Conservation (phyloP, 2,329 filamentous ascomycete species). For the Pseudogymnoascus sp. region DNA sequence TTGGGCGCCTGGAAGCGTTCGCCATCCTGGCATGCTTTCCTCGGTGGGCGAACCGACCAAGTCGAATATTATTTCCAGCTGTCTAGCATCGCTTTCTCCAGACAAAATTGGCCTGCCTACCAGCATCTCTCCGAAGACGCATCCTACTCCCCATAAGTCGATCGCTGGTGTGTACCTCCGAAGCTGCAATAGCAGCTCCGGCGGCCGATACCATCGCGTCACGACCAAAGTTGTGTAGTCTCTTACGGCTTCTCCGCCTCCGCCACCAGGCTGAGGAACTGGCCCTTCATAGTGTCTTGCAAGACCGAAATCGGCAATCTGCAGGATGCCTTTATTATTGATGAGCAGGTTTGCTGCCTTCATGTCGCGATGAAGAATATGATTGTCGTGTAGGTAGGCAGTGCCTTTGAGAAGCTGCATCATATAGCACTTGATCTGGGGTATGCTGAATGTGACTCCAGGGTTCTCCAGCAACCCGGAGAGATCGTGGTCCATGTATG, state of each 20-base stretch:
- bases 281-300: slow-evolving; percentile 87
- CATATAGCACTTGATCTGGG: slow-evolving; percentile 98
- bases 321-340: slow-evolving; percentile 84
- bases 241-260: slow-evolving; percentile 74
- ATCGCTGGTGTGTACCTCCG: slow-evolving; percentile 94
- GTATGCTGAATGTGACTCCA: slow-evolving; percentile 73
- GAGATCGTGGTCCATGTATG: slow-evolving; percentile 99
- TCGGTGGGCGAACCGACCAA: slow-evolving; percentile 85
- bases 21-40: slow-evolving; percentile 89
- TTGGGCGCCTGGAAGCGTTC: slow-evolving; percentile 71
- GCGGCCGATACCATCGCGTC: slow-evolving; percentile 92
- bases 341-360: slow-evolving; percentile 97
- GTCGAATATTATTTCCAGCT: slow-evolving; percentile 89
- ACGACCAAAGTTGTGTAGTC: slow-evolving; percentile 97
- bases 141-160: slow-evolving; percentile 98
- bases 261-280: slow-evolving; percentile 65
- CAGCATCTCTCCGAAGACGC: slow-evolving; percentile 97
- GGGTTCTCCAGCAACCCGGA: slow-evolving; percentile 94
- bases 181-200: slow-evolving; percentile 81
- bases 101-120: slow-evolving; percentile 85
- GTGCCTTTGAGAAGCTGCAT: slow-evolving; percentile 85
- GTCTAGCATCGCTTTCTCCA: slow-evolving; percentile 80
- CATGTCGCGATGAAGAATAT: slow-evolving; percentile 95
- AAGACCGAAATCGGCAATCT: slow-evolving; percentile 95
- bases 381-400: slow-evolving; percentile 78